Evolutionary conservation across 225 moss, liverwort and hornwort genomes (phyloP).

Genomic region (Marchantia paleacea): DNA sequence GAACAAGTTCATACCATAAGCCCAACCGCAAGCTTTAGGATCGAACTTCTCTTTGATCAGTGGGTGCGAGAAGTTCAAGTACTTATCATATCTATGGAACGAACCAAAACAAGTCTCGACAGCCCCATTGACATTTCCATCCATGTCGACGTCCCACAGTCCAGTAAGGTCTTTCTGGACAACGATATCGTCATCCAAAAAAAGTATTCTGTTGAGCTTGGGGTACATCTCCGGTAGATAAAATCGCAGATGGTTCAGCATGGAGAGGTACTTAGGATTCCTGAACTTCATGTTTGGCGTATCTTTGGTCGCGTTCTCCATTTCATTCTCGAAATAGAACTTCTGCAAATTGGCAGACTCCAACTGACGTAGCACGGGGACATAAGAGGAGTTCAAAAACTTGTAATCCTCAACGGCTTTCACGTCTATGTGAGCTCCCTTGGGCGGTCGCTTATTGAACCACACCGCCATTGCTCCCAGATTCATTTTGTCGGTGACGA

Average conservation of each 20-base stretch:
- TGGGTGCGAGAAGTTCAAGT: conserved; percentile 76
- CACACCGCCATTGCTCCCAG: conserved; percentile 77
- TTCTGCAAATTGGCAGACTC: conserved; percentile 69
- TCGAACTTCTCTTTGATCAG: conserved; percentile 59
- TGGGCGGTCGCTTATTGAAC: conserved; percentile 63
- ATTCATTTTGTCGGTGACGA: conserved; percentile 80
- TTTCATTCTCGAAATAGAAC: conserved; percentile 65
- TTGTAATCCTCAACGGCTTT: conserved; percentile 75
- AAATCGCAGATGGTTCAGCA: conserved; percentile 85
- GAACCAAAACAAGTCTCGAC: conserved; percentile 79
- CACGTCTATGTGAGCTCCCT: conserved; percentile 58
- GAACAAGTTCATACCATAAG: conserved; percentile 83
- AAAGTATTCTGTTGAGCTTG: conserved; percentile 62
- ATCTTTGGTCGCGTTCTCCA: conserved; percentile 51
- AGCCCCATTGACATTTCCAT: conserved; percentile 78
- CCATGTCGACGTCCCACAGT: conserved; percentile 66
- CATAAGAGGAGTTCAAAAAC: conserved; percentile 80
- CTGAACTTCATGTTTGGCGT: conserved; percentile 68
- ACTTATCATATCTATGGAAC: conserved; percentile 79
- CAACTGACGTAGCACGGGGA: conserved; percentile 75
- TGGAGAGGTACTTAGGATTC: conserved; percentile 84
- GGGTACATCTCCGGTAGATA: conserved; percentile 84
- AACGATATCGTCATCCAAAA: conserved; percentile 80
- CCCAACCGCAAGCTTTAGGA: conserved; percentile 82
- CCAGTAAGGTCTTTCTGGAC: conserved; percentile 69